Evolutionary conservation across 805 yeast genomes (phyloP).

Genomic region (Wickerhamiella galacta): DNA sequence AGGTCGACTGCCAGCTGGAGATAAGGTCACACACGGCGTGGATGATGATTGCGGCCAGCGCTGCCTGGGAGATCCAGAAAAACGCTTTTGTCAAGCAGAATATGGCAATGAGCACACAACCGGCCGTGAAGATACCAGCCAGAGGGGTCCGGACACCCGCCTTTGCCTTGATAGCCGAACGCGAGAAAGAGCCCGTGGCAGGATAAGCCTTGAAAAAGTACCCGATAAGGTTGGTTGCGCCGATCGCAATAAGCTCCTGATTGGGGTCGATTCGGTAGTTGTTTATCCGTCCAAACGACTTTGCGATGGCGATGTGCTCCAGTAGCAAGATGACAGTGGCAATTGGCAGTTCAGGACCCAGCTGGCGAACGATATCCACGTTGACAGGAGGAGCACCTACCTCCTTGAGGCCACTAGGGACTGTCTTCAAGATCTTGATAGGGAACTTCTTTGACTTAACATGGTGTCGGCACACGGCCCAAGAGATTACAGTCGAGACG

Average conservation of each 20-base stretch:
- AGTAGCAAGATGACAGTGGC: slow-evolving; percentile 65
- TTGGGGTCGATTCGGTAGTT: slow-evolving; percentile 84
- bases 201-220: slow-evolving; percentile 90
- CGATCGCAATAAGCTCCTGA: slow-evolving; percentile 88
- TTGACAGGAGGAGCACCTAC: slow-evolving; percentile 61
- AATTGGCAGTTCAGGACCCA: slow-evolving; percentile 73
- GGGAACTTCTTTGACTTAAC: slow-evolving; percentile 26
- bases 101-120: slow-evolving; percentile 71
- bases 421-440: slow-evolving; percentile 52
- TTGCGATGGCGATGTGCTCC: slow-evolving; percentile 87
- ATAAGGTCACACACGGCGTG: slow-evolving; percentile 84
- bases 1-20: slow-evolving; percentile 33
- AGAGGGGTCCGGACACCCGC: slow-evolving; percentile 92
- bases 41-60: slow-evolving; percentile 72
- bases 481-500: slow-evolving; percentile 67
- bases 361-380: slow-evolving; percentile 34
- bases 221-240: slow-evolving; percentile 77
- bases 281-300: slow-evolving; percentile 83
- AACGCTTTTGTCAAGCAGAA: slow-evolving; percentile 72
- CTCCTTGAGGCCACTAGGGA: slow-evolving; percentile 67
- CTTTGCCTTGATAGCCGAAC: slow-evolving; percentile 86
- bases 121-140: slow-evolving; percentile 82
- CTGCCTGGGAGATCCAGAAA: slow-evolving; percentile 80
- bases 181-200: slow-evolving; percentile 87
- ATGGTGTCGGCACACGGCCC: slow-evolving; percentile 47